Evolutionary conservation across 148 eudicot genomes (phyloP).

Genomic region (Heliamphora exappendiculata): DNA sequence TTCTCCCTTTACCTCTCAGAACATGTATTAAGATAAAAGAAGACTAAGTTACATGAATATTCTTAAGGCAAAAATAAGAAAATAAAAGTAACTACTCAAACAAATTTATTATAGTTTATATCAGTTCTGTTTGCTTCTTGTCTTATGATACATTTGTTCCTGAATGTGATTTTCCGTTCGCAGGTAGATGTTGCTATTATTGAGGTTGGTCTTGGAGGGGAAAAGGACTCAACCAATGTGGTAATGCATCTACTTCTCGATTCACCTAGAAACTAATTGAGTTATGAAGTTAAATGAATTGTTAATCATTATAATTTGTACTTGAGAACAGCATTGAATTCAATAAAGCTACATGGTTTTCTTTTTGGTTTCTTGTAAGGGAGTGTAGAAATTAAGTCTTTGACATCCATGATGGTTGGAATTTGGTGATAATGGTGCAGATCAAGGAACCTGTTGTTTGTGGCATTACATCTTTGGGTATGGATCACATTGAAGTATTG

Average conservation of each 20-base stretch:
- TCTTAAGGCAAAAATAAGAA: too few species aligned
- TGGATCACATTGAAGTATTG: slow-evolving; percentile 78
- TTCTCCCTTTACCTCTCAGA: too few species aligned
- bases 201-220: slow-evolving; percentile 91
- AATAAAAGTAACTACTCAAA: too few species aligned
- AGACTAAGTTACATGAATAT: too few species aligned
- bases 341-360: slow-evolving; percentile 2
- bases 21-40: too few species aligned
- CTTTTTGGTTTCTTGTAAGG: background rate
- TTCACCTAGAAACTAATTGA: background rate
- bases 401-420: slow-evolving; percentile 7
- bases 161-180: slow-evolving; percentile 6
- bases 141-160: background rate
- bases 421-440: slow-evolving; percentile 33
- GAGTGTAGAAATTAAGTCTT: slow-evolving; percentile 3
- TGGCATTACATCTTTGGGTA: slow-evolving; percentile 77
- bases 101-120: background rate
- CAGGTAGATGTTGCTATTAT: slow-evolving; percentile 90
- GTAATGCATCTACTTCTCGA: slow-evolving; percentile 30
- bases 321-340: background rate
- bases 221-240: slow-evolving; percentile 81
- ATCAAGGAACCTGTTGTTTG: slow-evolving; percentile 73
- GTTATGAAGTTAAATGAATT: background rate
- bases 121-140: background rate
- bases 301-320: background rate